Base-by-base conservation (phyloP, 2,329 filamentous ascomycete species). In the Pyricularia grisea region DNA sequence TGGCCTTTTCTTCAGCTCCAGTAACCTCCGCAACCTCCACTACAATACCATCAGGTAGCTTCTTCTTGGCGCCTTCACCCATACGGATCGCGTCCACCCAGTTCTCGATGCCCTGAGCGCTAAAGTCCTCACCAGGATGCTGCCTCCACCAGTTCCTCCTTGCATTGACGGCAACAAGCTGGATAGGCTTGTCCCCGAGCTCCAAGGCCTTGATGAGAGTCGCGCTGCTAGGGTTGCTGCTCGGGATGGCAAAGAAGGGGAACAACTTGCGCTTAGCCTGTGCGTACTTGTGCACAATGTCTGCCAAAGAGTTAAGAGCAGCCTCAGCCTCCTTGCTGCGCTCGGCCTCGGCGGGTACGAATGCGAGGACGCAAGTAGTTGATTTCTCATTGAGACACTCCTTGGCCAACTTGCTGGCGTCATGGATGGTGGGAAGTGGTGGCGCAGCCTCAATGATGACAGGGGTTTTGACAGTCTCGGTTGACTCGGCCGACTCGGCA, bases 51-150 rank as follows among this genome's bases (percentile, higher is more conserved):
- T 86, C 84, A 0, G 92, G 91, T 61, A 95, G 78, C 80, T 89
- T 92, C 74, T 88, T 85, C 84, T 94, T 97, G 70, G 85, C 81
- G 2, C 92, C 91, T 76, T 98, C 94, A 68, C 94, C 92, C 83
- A 99, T 85, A 55, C 93, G 89, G 71, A 98, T 93, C n/a, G 87
- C 85, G 75, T 99, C 95, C 70, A 99, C 87, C 93, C 94, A 99
- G 71, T 82, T 81, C 80, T 97, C 92, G 33, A 99, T 81, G 30
- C 84, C 86, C 68, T 85, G 82, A 28, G 83, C 76, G 68, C 85
- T 87, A 64, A 88, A 88, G 63, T 85, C 81, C 2, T 65, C 75
- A 7, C 85, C 87, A 66, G 87, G 81, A 77, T 92, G 95, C 70
- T 85, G 87, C 74, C 91, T 90, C 87, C 90, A 96, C 95, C 95